These are phyloP conservation scores for Fusarium chaquense DNA, from an alignment of 2,329 filamentous ascomycete genomes.

Conservation along the genomic window DNA sequence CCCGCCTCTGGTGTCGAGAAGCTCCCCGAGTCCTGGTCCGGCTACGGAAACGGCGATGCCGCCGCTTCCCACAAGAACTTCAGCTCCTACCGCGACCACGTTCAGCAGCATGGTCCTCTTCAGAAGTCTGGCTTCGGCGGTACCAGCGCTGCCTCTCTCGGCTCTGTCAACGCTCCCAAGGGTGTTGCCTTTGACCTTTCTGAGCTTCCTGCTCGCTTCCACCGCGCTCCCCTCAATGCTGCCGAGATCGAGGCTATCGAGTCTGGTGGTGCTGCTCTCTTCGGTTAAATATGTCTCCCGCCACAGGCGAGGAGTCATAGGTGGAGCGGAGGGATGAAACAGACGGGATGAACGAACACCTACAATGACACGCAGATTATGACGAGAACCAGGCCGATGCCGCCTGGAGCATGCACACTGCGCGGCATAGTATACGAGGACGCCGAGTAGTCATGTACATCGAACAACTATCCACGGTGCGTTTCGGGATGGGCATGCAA, in stretches of 20 bases:
- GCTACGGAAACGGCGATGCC: slow-evolving; percentile 49
- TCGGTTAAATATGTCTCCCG: slow-evolving; percentile 55
- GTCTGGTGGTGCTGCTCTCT: slow-evolving; percentile 81
- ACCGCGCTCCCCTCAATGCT: slow-evolving; percentile 76
- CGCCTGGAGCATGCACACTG: slow-evolving; percentile 37
- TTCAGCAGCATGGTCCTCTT: slow-evolving; percentile 82
- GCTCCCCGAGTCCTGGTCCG: slow-evolving; percentile 68
- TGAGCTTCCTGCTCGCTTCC: slow-evolving; percentile 88
- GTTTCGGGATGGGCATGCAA: slow-evolving; percentile 25
- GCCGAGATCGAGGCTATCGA: slow-evolving; percentile 96
- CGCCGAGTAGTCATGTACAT: slow-evolving; percentile 31
- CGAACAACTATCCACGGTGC: slow-evolving; percentile 23
- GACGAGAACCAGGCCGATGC: slow-evolving; percentile 26
- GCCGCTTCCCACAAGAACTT: slow-evolving; percentile 70
- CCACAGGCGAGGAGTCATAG: slow-evolving; percentile 34
- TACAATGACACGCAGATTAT: slow-evolving; percentile 33
- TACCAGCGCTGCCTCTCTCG: slow-evolving; percentile 75
- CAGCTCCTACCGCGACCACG: slow-evolving; percentile 81
- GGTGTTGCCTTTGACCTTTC: slow-evolving; percentile 90
- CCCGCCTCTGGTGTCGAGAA: slow-evolving; percentile 75
- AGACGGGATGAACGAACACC: slow-evolving; percentile 39
- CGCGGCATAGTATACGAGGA: slow-evolving; percentile 38
- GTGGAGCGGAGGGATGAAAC: slow-evolving; percentile 39
- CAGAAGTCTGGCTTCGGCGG: slow-evolving; percentile 72
- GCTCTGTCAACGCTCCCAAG: slow-evolving; percentile 75